These are phyloP conservation scores for Exophiala phaeomuriformis DNA, from an alignment of 2,329 filamentous ascomycete species.

Conservation along the genomic window DNA sequence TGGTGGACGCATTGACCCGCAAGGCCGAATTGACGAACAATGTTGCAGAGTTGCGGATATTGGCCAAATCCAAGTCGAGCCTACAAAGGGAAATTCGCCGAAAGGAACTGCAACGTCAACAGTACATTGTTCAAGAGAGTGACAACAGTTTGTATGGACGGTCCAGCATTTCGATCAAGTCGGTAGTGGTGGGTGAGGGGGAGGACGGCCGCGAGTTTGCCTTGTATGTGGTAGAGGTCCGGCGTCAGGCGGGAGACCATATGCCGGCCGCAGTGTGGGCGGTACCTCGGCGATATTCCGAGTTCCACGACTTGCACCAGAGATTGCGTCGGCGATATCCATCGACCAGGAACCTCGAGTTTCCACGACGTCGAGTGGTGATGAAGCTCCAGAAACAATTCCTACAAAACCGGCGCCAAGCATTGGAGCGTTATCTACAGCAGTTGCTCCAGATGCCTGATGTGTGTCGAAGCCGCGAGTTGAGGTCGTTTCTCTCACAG, in stretches of 20 bases:
- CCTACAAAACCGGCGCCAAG: constrained; percentile 74
- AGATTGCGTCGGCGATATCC: constrained; percentile 76
- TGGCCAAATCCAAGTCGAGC: constrained; percentile 90
- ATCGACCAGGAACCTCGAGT: constrained; percentile 81
- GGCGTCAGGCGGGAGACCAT: constrained; percentile 81
- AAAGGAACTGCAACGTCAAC: constrained; percentile 91
- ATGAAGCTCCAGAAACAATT: constrained; percentile 98
- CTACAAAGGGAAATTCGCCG: constrained; percentile 84
- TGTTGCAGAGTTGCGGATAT: constrained; percentile 80
- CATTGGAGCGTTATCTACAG: constrained; percentile 76
- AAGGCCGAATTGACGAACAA: constrained; percentile 98
- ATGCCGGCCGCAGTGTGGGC: constrained; percentile 96
- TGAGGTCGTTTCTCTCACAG: constrained; percentile 85
- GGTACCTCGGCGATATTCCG: constrained; percentile 86
- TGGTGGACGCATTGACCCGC: constrained; percentile 81
- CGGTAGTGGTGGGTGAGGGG: constrained; percentile 84
- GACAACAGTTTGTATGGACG: constrained; percentile 95
- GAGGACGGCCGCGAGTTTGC: constrained; percentile 91
- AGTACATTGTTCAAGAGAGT: constrained; percentile 95
- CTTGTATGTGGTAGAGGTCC: constrained; percentile 82
- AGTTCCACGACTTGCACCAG: constrained; percentile 94
- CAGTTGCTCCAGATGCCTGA: constrained; percentile 80
- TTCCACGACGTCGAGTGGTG: constrained; percentile 82
- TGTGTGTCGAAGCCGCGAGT: constrained; percentile 85
- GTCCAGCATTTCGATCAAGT: constrained; percentile 81